Base-by-base conservation (phyloP, 2,329 filamentous ascomycete genomes). In the Neonectria neomacrospora region DNA sequence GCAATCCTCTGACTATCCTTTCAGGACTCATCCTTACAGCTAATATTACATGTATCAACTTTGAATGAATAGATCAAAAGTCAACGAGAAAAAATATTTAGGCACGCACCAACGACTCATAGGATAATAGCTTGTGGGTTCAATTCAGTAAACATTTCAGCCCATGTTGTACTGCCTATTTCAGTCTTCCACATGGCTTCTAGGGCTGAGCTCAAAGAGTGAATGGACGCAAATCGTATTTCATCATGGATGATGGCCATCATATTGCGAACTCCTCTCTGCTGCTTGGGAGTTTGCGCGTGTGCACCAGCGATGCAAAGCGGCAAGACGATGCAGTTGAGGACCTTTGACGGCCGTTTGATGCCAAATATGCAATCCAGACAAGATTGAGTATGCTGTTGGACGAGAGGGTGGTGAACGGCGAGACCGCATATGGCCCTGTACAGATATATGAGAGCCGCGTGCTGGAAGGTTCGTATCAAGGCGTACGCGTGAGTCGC, bases 361-460 rank as follows among this genome's bases (percentile, higher is more conserved):
- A 76, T 75, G 11, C 79, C 78, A 5, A 77, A 75, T 16, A 80
- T 76, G 11, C 78, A 74, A 9, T 76, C 75, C 5, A 81, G 73
- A 11, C 76, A 79, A 1, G 74, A 73, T 5, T 75, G 70, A 0
- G 80, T 77, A 26, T 79, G 72, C 37, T 80, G 75, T 22, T 82
- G 80, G 0, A 82, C 80, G 0, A 81, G 70, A 2, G 71, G 73
- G 59, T 82, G 79, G 2, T 71, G 71, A 2, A 77, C 73, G 2
- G 79, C 74, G 4, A 82, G 69, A 1, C 78, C 75, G 55, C 80
- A 81, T 3, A 82, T 70, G 18, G 79, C 80, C 37, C 80, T 73
- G 55, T 82, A 82, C 1, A 82, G 70, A 58, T 80, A 82, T 7
- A 82, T 78, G 6, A 80, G 75, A 0, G 78, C 80, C 0, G 78